Base-by-base conservation (phyloP, 176 grass and related monocot genomes). In the Carex pumila region DNA sequence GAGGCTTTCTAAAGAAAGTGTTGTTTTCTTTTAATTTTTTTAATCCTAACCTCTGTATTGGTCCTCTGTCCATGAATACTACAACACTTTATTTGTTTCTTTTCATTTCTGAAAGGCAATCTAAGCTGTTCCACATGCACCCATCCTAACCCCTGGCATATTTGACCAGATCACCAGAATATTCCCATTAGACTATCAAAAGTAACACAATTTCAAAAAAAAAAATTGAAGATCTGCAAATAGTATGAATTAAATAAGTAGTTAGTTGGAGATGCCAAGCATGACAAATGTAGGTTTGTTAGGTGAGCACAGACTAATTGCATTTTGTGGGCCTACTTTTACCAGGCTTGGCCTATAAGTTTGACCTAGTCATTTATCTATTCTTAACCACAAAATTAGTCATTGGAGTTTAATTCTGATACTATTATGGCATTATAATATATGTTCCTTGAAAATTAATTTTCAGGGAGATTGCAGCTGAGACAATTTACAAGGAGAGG, bases 401-500 rank as follows among this genome's bases (percentile, higher is more conserved):
- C 21, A 76, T 55, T 76, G 10, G 22, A 55, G 1, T 50, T 19
- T 62, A 50, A 50, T 73, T 50, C 8, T 47, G 39, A 73, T 73
- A 47, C n/a, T 47, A 49, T 29, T 79, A 39, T 58, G 37, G 17
- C 47, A 8, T 49, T 61, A 12, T 19, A 32, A 83, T 68, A 67
- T 31, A 52, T 22, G 53, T 54, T 83, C 37, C 7, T 66, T 15
- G 14, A 50, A 32, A 83, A 55, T 7, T 69, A 83, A 21, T 43
- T 71, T 83, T 32, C 81, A 98, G 95, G 83, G 92, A 98, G 88
- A 75, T 82, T 8, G 95, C 95, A 7, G 93, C 93, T 0, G 91
- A 98, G 79, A 92, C 95, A 39, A 95, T 98, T 65, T 98, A 98
- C 84, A 98, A 88, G 70, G 92, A 98, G 65, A 87, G 95, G 73